Evolutionary conservation across 2,329 filamentous ascomycete species (phyloP), one percentile per base, ranked within the genome.

Genomic region (Sphaerulina populicola): DNA sequence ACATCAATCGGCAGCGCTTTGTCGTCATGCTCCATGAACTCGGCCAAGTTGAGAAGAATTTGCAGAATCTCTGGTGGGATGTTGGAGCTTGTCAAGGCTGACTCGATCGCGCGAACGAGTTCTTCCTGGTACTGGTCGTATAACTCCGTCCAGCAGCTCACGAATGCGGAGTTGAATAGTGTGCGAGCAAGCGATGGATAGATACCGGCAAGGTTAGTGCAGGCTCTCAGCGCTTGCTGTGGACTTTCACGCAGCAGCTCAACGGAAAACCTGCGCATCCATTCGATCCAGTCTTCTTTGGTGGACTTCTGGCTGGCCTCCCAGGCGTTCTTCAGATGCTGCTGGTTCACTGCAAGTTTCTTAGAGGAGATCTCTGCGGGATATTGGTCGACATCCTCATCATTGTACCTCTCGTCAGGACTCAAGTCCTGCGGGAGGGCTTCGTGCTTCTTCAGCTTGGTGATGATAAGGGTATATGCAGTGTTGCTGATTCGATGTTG

Each of bases 1-100:
- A 99, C 96, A 65, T 99, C 94, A 56, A 99, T 98, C 1, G 93
- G 93, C 47, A 99, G 74, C 11, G 94, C 91, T 69, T 98, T 98
- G 68, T 99, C 93, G 62, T 98, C 94, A 64, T 98, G 93, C 67
- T 99, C 93, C 93, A 99, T 99, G 68, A 98, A 99, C 67, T 99
- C 93, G 18, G 93, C 93, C 45, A 99, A 77, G 64, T 98, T 98
- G 44, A 99, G 80, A 27, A 99, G 76, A 44, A 96, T 85, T 54
- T 95, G 91, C 7, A 98, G 75, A 58, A 99, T 85, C 68, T 99
- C 94, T 0, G 94, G 93, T 0, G 93, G 91, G 10, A 98, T 94
- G 61, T 96, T 91, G 47, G 91, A 86, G 3, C 91, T 97, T 49
- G 89, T 93, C 60, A 99, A 86, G 0, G 94, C 93, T 56, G 86